These are phyloP conservation scores for Podaxis sp. DNA, from an alignment of 768 basidiomycete genomes.

Conservation along the genomic window DNA sequence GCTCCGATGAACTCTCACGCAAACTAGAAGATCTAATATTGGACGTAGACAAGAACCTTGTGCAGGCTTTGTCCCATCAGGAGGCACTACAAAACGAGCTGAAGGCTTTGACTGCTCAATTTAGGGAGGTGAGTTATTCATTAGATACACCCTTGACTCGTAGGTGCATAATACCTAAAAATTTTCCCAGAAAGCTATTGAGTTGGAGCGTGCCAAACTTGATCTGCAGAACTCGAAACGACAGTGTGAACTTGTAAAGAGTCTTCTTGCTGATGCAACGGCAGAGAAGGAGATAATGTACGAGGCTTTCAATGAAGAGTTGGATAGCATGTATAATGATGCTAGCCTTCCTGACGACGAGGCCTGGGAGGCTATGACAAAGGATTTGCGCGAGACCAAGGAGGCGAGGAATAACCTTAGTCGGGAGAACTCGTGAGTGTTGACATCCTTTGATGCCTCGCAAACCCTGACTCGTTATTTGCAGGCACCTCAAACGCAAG, in stretches of 20 bases:
- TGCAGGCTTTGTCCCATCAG: slow-evolving; percentile 50
- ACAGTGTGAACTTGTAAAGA: slow-evolving; percentile 79
- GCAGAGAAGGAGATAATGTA: slow-evolving; percentile 94
- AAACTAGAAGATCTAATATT: slow-evolving; percentile 52
- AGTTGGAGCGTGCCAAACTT: slow-evolving; percentile 58
- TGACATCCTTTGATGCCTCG: background rate
- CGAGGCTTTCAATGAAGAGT: slow-evolving; percentile 92
- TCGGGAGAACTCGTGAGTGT: slow-evolving; percentile 78
- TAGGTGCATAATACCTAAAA: background rate
- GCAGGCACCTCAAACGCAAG: slow-evolving; percentile 67
- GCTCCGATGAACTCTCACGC: slow-evolving; percentile 37
- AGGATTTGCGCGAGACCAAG: slow-evolving; percentile 74
- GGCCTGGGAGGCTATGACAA: slow-evolving; percentile 77
- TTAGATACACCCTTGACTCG: background rate
- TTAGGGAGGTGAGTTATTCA: slow-evolving; percentile 53
- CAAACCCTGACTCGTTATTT: slow-evolving; percentile 12
- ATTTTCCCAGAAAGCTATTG: slow-evolving; percentile 48
- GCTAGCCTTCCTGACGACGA: slow-evolving; percentile 79
- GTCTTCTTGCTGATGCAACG: slow-evolving; percentile 72
- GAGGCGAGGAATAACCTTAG: slow-evolving; percentile 70
- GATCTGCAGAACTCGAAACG: slow-evolving; percentile 72
- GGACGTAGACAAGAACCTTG: slow-evolving; percentile 60
- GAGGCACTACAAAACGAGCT: slow-evolving; percentile 55
- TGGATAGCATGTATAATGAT: slow-evolving; percentile 89
- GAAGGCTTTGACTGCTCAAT: slow-evolving; percentile 45